A percentile compares a stretch with the other conserved stretches of the same genome.
Conservation (phyloP, 352 stramenopile genomes). For the Pythium vanterpoolii region DNA sequence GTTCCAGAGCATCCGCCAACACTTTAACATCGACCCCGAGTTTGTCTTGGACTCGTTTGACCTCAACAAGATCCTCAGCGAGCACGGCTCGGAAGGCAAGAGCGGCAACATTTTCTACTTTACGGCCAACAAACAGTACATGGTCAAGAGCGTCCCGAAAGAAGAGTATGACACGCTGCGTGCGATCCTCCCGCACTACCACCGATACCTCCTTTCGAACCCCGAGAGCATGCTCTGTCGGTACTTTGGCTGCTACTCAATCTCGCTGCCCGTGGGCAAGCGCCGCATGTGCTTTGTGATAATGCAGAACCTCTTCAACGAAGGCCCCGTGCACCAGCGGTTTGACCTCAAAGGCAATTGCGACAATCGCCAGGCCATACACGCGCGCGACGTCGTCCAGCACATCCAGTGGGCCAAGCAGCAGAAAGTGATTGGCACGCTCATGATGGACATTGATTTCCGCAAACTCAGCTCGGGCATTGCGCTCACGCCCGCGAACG, state of each 20-base stretch:
- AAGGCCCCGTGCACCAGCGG: constrained; percentile 70
- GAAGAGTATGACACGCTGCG: constrained; percentile 81
- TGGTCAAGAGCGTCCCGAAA: constrained; percentile 87
- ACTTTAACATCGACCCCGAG: constrained; percentile 66
- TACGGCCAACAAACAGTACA: constrained; percentile 84
- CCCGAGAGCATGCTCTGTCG: constrained; percentile 70
- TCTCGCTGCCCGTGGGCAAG: constrained; percentile 78
- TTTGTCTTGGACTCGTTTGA: constrained; percentile 81
- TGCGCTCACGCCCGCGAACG: constrained; percentile 40
- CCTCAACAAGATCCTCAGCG: constrained; percentile 59
- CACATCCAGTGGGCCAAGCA: constrained; percentile 68
- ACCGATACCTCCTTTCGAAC: constrained; percentile 74
- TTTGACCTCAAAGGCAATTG: constrained; percentile 85
- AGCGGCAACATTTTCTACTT: constrained; percentile 89
- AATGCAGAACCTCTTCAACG: constrained; percentile 86
- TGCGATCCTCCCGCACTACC: constrained; percentile 80
- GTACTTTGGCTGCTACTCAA: constrained; percentile 85
- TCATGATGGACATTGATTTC: constrained; percentile 89
- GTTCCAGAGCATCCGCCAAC: constrained; percentile 72
- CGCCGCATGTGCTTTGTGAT: constrained; percentile 88
- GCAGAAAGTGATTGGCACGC: constrained; percentile 52
- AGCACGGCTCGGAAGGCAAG: constrained; percentile 80
- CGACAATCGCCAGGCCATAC: constrained; percentile 69
- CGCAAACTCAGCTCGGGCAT: constrained; percentile 69
- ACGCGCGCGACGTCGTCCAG: constrained; percentile 46